Conservation (phyloP, 441 rosid species). For the Macaranga tanarius region DNA sequence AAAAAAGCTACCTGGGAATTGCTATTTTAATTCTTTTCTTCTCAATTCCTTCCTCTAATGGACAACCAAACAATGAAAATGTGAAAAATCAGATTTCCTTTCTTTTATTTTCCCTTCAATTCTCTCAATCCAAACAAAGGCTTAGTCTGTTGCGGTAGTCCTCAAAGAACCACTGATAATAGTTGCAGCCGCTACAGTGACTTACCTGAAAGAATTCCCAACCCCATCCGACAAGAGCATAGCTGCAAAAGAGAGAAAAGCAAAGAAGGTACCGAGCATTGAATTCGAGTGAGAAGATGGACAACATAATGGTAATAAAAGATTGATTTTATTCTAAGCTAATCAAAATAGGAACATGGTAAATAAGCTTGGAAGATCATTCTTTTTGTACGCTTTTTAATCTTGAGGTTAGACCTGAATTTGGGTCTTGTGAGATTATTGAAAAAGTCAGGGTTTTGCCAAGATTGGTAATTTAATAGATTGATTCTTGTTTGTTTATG, state of each 20-base stretch:
- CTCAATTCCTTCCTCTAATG: no score
- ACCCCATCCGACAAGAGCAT: slow-evolving; percentile 54
- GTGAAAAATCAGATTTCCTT: no score
- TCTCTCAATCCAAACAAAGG: slow-evolving; percentile 59
- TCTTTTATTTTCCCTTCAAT: no score
- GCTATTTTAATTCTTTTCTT: no score
- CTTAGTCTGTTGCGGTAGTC: no score
- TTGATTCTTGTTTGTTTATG: neutral
- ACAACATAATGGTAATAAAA: slow-evolving; percentile 88
- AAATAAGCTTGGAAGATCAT: slow-evolving; percentile 62
- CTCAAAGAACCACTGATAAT: slow-evolving; percentile 1
- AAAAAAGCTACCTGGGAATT: no score
- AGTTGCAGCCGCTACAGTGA: slow-evolving; percentile 18
- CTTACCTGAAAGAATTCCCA: slow-evolving; percentile 66
- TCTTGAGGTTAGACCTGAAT: slow-evolving; percentile 70
- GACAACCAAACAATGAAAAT: no score
- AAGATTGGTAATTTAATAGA: slow-evolving; percentile 47
- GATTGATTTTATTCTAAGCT: slow-evolving; percentile 69
- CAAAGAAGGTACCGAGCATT: slow-evolving; percentile 71
- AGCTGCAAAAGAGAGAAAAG: slow-evolving; percentile 73
- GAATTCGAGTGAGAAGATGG: slow-evolving; percentile 91
- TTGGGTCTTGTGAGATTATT: slow-evolving; percentile 53
- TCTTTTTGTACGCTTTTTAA: slow-evolving; percentile 74
- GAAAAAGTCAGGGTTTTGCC: slow-evolving; percentile 86
- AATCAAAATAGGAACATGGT: slow-evolving; percentile 86